A percentile compares a stretch with the other conserved stretches of the same genome.
Conservation (phyloP, 768 basidiomycete genomes). For the Leccinum incarnatum region DNA sequence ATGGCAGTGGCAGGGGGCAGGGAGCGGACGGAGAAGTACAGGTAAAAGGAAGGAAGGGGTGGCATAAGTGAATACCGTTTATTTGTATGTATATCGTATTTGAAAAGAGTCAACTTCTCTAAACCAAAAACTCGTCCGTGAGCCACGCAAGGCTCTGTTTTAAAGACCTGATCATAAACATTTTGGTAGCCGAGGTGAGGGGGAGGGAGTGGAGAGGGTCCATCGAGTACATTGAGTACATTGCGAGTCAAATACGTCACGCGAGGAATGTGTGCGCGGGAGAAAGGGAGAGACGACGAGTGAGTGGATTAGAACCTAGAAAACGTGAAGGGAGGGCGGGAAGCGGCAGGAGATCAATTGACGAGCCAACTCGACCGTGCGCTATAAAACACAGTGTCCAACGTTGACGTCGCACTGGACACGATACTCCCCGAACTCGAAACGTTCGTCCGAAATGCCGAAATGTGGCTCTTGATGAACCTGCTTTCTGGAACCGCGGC, state of each 20-base stretch:
- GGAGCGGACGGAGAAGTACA: background rate
- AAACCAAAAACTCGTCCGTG: background rate
- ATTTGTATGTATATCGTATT: background rate
- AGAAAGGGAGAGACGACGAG: background rate
- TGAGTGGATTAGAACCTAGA: background rate
- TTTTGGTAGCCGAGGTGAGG: background rate
- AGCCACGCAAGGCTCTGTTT: background rate
- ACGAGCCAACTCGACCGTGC: conserved; percentile 28
- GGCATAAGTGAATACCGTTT: background rate
- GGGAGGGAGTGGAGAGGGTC: background rate
- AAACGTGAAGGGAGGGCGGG: background rate
- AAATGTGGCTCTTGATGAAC: conserved; percentile 11
- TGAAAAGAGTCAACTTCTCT: background rate
- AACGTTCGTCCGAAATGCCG: conserved; percentile 11
- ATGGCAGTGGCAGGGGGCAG: no score
- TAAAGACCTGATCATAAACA: conserved; percentile 2
- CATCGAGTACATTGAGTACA: background rate
- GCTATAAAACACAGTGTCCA: conserved; percentile 29
- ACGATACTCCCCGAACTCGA: conserved; percentile 8
- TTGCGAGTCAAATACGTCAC: background rate
- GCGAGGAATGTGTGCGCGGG: background rate
- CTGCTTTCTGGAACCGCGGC: background rate
- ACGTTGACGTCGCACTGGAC: conserved; percentile 18
- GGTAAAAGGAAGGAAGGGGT: background rate
- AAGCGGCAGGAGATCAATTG: conserved; percentile 1